Evolutionary conservation across 306 rosid genomes (phyloP).

Genomic region (apple (Malus domestica)): ASM211411v1 NC_041799.1:27835501-27836000

Average conservation of each 20-base stretch:
- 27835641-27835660: not conserved
- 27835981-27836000: constrained; percentile 56
- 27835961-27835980: constrained; percentile 41
- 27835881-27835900: not conserved
- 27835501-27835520: not conserved
- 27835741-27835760: constrained; percentile 19
- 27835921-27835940: constrained; percentile 14
- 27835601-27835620: not conserved
- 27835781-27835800: constrained; percentile 9
- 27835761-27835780: constrained; percentile 22
- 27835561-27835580: constrained; percentile 25
- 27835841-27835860: constrained; percentile 31
- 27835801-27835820: constrained; percentile 41
- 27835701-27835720: constrained; percentile 36
- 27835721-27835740: constrained; percentile 16
- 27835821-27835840: constrained; percentile 7
- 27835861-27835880: constrained; percentile 19
- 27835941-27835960: constrained; percentile 9
- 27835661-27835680: constrained; percentile 28
- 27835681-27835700: constrained; percentile 60
- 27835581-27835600: not conserved
- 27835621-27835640: not conserved
- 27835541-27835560: constrained; percentile 18
- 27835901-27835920: not conserved
- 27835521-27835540: constrained; percentile 27